These are phyloP conservation scores for Phytophthora niederhauseri DNA, from an alignment of 352 stramenopile species.

Conservation along the genomic window DNA sequence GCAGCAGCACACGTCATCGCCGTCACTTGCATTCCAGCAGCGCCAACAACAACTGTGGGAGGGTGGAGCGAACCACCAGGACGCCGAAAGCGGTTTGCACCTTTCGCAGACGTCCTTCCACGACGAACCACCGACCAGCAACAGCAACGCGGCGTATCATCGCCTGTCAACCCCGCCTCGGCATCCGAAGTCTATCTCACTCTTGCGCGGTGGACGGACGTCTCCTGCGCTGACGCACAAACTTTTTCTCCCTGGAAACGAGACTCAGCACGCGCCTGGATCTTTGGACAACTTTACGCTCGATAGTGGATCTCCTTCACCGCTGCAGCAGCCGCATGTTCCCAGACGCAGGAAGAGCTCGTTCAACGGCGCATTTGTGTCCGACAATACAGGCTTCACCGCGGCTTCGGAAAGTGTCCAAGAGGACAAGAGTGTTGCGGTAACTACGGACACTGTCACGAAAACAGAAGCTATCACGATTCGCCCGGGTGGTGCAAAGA, in stretches of 20 bases:
- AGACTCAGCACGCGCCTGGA: constrained; percentile 38
- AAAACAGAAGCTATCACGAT: constrained; percentile 30
- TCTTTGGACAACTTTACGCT: constrained; percentile 78
- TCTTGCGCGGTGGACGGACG: constrained; percentile 44
- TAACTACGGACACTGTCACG: not conserved
- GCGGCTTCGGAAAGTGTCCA: constrained; percentile 11
- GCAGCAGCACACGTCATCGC: constrained; percentile 33
- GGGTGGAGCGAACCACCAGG: constrained; percentile 33
- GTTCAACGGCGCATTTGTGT: constrained; percentile 50
- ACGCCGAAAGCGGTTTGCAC: constrained; percentile 34
- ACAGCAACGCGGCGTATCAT: constrained; percentile 36
- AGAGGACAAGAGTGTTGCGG: not conserved
- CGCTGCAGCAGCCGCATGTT: constrained; percentile 21
- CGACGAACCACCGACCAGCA: constrained; percentile 44
- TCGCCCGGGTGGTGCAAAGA: not conserved
- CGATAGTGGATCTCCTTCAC: constrained; percentile 32
- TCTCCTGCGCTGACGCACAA: constrained; percentile 40
- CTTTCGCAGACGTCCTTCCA: constrained; percentile 40
- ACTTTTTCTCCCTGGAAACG: constrained; percentile 22
- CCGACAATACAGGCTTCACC: constrained; percentile 45
- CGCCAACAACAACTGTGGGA: constrained; percentile 45
- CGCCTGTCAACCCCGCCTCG: constrained; percentile 70
- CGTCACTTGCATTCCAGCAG: constrained; percentile 39
- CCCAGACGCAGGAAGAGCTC: constrained; percentile 43
- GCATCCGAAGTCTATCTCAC: constrained; percentile 65